Base-by-base conservation (phyloP, 768 basidiomycete genomes). In the Amanita muscaria region DNA sequence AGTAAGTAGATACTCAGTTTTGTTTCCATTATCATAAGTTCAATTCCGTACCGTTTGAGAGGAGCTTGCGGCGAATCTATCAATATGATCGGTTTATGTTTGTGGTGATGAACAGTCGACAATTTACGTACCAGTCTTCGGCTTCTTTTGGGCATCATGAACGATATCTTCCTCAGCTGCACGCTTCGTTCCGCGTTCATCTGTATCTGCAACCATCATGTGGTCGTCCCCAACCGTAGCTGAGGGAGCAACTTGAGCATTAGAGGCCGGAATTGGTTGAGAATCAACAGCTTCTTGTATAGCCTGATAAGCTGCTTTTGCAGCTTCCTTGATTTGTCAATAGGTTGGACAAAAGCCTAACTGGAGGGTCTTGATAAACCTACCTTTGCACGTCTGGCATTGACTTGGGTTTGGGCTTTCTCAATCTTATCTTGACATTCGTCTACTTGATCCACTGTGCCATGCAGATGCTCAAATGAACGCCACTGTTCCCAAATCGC, bases 401-500 rank as follows among this genome's bases (percentile, higher is more conserved):
- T 78, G n/a, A 80, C 73, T 40, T 80, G 76, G 37, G 64, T 65
- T 48, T 74, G 76, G 14, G 82, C 80, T 50, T 75, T 76, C 50
- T 84, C 76, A 16, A 88, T 67, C 49, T 78, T 77, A 44, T 76
- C 75, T 35, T 83, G 57, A 32, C 76, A 76, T 8, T 66, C 63
- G 30, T 88, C 79, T 22, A 88, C 67, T 29, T 80, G 76, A 22
- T 74, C 67, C 11, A 88, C 67, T 18, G 77, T 72, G 1, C 94
- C 94, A 54, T 91, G 72, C 3, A 85, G 64, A 51, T 88, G 77
- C 59, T 97, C 94, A 54, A 97, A 96, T n/a, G 72, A 64, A 14
- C 82, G 56, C 87, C 89, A 94, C 1, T 87, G 83, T 44, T 92
- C 88, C 81, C 88, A 94, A 6, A 98, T 67, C 8, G 83, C 85